Evolutionary conservation across 495 filamentous ascomycete species (phyloP).

Genomic region (Penicillium manginii): DNA sequence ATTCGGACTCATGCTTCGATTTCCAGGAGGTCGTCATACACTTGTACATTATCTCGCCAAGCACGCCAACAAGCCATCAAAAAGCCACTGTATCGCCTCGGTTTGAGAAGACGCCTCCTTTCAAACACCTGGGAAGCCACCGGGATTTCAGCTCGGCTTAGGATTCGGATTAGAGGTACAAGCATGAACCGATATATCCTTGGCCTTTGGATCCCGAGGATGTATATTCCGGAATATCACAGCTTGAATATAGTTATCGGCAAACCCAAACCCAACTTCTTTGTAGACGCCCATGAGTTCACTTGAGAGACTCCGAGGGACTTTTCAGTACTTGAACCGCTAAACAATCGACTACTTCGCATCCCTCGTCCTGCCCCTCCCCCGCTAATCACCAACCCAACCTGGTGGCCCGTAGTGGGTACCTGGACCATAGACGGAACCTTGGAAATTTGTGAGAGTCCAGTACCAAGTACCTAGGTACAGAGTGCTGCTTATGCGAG

Average conservation of each 20-base stretch:
- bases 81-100: neutral
- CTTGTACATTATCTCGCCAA: neutral
- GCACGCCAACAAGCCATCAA: neutral
- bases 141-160: neutral
- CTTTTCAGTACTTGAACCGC: too few relatives aligned
- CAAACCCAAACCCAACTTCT: neutral
- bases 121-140: neutral
- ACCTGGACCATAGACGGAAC: too few relatives aligned
- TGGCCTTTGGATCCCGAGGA: neutral
- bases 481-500: too few relatives aligned
- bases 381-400: too few relatives aligned
- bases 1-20: neutral
- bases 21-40: neutral
- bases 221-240: neutral
- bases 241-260: neutral
- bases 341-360: too few relatives aligned
- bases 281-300: neutral
- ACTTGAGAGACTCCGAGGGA: neutral
- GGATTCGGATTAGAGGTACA: neutral
- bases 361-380: too few relatives aligned
- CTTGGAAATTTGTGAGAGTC: too few relatives aligned
- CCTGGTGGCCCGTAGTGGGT: too few relatives aligned
- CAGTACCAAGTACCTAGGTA: too few relatives aligned
- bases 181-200: neutral
- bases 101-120: neutral